Percentiles rank a stretch among this genome's conserved stretches.
phyloP scores from a whole-genome alignment of 225 moss, liverwort and hornwort genomes.

The Anthoceros angustus region DNA sequence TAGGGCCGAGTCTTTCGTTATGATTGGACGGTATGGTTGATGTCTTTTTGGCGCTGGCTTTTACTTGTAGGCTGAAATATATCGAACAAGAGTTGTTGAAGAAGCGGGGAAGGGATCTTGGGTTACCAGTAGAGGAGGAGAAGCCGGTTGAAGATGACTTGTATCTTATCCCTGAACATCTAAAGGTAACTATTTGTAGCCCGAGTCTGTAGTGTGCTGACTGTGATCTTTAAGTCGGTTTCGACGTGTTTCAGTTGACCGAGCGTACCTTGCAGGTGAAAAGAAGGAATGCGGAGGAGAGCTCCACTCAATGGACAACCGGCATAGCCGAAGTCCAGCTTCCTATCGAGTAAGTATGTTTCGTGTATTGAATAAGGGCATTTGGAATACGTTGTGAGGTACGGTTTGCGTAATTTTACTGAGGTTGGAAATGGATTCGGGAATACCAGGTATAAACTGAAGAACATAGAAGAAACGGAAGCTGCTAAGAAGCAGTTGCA shows the following conservation, averaged over 20 bases:
- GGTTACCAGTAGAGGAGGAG: slow-evolving; percentile 32
- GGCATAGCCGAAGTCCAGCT: slow-evolving; percentile 96
- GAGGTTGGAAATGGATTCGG: not conserved
- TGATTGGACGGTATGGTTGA: not conserved
- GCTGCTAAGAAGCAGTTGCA: slow-evolving; percentile 92
- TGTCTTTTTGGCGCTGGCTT: not conserved
- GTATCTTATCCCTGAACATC: slow-evolving; percentile 75
- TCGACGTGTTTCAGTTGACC: not conserved
- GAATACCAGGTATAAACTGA: slow-evolving; percentile 55
- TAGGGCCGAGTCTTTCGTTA: not conserved
- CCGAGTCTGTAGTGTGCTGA: not conserved
- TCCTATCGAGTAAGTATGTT: slow-evolving; percentile 57
- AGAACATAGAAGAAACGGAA: slow-evolving; percentile 95
- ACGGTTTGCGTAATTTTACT: too few species aligned
- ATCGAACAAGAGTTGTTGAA: slow-evolving; percentile 82
- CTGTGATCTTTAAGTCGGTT: not conserved
- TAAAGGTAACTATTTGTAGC: slow-evolving; percentile 34
- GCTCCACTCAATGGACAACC: slow-evolving; percentile 98
- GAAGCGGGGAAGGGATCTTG: slow-evolving; percentile 48
- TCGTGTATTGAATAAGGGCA: too few species aligned
- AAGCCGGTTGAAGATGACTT: slow-evolving; percentile 78
- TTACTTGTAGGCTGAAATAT: slow-evolving; percentile 60
- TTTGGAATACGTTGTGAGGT: too few species aligned
- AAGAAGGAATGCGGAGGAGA: slow-evolving; percentile 86
- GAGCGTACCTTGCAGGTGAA: slow-evolving; percentile 33